A percentile compares a stretch with the other conserved stretches of the same genome.
These are phyloP conservation scores for Obelidium mucronatum DNA, from an alignment of 192 early-diverging fungal species.

Conservation along the genomic window DNA sequence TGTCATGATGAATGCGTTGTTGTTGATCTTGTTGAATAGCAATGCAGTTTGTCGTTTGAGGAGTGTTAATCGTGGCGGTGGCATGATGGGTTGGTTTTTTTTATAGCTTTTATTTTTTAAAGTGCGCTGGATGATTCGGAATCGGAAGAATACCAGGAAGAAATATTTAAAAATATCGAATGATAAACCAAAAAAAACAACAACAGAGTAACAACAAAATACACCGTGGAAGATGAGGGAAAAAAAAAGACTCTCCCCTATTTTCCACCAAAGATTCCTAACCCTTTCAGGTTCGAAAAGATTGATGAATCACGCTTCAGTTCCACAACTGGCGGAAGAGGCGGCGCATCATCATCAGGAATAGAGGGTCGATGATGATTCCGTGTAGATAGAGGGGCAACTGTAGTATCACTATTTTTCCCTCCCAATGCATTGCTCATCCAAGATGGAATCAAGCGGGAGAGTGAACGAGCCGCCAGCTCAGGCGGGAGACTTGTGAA, in stretches of 20 bases:
- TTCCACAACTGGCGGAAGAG: neutral
- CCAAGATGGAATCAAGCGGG: neutral
- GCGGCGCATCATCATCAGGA: neutral
- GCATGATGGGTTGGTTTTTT: neutral
- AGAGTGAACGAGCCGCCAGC: slow-evolving; percentile 7
- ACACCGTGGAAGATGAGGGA: neutral
- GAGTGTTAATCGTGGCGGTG: neutral
- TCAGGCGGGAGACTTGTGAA: neutral
- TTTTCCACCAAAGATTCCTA: slow-evolving; percentile 3
- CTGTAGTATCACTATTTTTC: neutral
- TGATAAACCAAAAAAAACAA: neutral
- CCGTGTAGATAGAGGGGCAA: neutral
- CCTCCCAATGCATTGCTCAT: no score
- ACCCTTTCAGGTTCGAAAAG: slow-evolving; percentile 8
- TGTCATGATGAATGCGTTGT: neutral
- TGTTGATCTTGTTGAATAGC: neutral
- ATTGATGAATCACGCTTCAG: neutral
- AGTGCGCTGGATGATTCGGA: neutral
- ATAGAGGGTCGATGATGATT: neutral
- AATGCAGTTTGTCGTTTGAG: neutral
- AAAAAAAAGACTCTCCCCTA: neutral
- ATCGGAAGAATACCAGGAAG: neutral
- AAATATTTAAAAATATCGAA: no score
- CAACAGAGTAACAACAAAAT: neutral
- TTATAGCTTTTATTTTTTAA: neutral